These are phyloP conservation scores for Breviolum minutum DNA, from an alignment of 73 alveolate species.

Conservation along the genomic window DNA sequence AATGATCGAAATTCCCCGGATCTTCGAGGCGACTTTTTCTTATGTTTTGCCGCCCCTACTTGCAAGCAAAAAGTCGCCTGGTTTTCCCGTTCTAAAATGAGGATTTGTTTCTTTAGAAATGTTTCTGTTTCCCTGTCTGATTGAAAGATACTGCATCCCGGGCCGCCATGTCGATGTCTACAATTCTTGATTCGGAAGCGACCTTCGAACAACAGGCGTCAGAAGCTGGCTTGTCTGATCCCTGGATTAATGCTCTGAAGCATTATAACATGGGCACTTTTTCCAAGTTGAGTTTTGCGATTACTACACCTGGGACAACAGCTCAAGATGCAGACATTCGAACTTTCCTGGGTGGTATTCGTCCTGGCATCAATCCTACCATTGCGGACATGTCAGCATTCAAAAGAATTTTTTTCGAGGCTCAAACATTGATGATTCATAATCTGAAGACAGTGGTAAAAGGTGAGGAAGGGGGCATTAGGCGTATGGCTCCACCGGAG, in stretches of 20 bases:
- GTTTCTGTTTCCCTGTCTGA: no score
- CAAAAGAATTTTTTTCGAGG: not conserved
- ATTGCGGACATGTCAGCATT: not conserved
- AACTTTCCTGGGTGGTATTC: not conserved
- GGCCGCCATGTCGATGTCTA: not conserved
- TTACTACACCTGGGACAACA: not conserved
- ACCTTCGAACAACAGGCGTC: not conserved
- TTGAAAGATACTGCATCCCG: not conserved
- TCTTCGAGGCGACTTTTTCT: slow-evolving; percentile 2
- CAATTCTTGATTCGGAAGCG: not conserved
- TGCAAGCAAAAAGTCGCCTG: not conserved
- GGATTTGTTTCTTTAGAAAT: not conserved
- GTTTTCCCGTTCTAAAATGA: not conserved
- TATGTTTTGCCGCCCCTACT: not conserved
- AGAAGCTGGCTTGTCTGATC: not conserved
- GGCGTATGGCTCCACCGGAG: not conserved
- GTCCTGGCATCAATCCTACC: not conserved
- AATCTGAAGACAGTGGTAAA: not conserved
- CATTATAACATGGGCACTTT: not conserved
- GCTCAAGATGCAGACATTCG: not conserved
- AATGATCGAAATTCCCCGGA: not conserved
- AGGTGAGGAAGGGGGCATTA: not conserved
- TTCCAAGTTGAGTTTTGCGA: not conserved
- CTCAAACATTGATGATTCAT: not conserved
- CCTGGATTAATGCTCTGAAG: not conserved